Evolutionary conservation across 805 yeast genomes (phyloP).

Genomic region (Candida ascalaphidarum): DNA sequence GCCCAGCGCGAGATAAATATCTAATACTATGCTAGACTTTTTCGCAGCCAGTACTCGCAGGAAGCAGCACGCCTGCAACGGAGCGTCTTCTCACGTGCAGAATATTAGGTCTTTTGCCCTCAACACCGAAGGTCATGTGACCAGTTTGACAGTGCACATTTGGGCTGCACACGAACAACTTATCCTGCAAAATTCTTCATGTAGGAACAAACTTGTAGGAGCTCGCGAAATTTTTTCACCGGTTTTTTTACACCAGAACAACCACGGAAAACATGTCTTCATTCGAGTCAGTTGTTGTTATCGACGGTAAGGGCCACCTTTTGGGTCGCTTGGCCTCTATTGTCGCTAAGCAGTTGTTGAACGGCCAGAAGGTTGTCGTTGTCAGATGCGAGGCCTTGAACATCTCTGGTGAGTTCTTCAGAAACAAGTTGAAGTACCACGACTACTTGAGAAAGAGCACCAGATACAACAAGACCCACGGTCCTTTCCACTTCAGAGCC

Average conservation of each 20-base stretch:
- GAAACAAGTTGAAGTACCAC: slow-evolving; percentile 99
- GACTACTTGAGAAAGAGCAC: slow-evolving; percentile 99
- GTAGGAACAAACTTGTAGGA: too few relatives aligned
- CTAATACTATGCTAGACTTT: too few relatives aligned
- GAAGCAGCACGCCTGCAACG: too few relatives aligned
- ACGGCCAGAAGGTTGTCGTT: slow-evolving; percentile 96
- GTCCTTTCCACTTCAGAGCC: slow-evolving; percentile 99
- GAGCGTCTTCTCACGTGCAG: too few relatives aligned
- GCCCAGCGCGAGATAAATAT: slow-evolving; percentile 19
- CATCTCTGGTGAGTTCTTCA: slow-evolving; percentile 99
- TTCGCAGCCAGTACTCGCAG: too few relatives aligned
- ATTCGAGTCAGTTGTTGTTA: slow-evolving; percentile 95
- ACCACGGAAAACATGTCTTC: slow-evolving; percentile 75
- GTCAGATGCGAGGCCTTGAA: slow-evolving; percentile 97
- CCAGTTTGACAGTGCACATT: too few relatives aligned
- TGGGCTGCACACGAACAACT: too few relatives aligned
- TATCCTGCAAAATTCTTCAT: too few relatives aligned
- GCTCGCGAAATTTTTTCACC: too few relatives aligned
- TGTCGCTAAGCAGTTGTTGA: slow-evolving; percentile 96
- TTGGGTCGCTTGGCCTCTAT: slow-evolving; percentile 99
- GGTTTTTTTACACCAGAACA: too few relatives aligned
- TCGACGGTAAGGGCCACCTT: slow-evolving; percentile 99
- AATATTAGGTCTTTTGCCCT: too few relatives aligned
- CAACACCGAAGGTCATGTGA: too few relatives aligned
- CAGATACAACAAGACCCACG: slow-evolving; percentile 96